Base-by-base conservation (phyloP, 352 stramenopile genomes). In the Thraustochytrium striatum region DNA sequence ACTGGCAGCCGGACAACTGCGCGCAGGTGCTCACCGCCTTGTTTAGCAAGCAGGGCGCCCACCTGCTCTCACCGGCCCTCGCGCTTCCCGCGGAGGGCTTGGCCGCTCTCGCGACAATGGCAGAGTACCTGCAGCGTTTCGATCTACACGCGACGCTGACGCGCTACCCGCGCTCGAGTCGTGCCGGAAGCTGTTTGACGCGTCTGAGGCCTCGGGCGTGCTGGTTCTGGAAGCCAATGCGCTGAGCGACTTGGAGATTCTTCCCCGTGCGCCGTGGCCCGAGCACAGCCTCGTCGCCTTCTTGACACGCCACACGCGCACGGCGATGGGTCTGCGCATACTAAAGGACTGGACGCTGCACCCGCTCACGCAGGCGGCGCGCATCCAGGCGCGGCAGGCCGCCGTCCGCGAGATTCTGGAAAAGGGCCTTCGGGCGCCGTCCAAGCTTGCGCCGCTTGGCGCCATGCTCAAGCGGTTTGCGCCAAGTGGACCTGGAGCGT, bases 301-400 rank as follows among this genome's bases (percentile, higher is more conserved):
- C n/a, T 9, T 81, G 30, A 70, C 38, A 5, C 41, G 50, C 1
- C 55, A 70, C 30, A 36, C 57, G n/a, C 33, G 13, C 0, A 96
- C 91, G 9, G 41, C 83, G 0, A 94, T 94, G 88, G 91, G 91
- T 0, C 84, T 86, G 47, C 86, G 90, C 0, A 61, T 94, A 13
- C 84, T 96, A 16, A 89, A 94, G 79, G 85, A 88, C 25, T 95
- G 90, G 90, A 92, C 95, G 70, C 88, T 89, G 55, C 89, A 93
- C 83, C 91, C 91, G 19, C 84, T 96, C 30, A 50, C 92, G 1
- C 83, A 92, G 79, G 62, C 90, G 0, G 70, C 83, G 19, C 78
- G 84, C n/a, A 94, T 96, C 65, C 69, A 84, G 5, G 84, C 72
- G 25, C 85, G 91, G 28, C 91, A 95, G 72, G 86, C 87, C 41